Evolutionary conservation across 2,329 filamentous ascomycete genomes (phyloP), one percentile per base, ranked within the genome.

Genomic region (Cylindrodendrum hubeiense): DNA sequence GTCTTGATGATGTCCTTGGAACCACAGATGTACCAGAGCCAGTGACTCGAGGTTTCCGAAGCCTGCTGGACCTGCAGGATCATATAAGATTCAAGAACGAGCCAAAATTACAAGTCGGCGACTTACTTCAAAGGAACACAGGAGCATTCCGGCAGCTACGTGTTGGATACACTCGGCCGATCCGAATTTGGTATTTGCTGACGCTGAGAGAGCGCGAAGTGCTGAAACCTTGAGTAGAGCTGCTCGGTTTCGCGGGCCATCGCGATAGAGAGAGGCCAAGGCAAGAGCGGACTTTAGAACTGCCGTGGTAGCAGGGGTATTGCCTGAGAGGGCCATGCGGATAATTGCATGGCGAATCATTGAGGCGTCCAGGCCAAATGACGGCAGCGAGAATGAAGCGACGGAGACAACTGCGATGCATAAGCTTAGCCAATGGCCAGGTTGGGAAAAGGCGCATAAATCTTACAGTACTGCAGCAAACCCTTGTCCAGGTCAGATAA

Each of bases 21-120:
- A 2, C 71, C 71, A 13, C 71, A 71, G 1, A 50, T 50, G 5
- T 69, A 73, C 69, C 69, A 71, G 0, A 71, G n/a, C 71, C 71
- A 73, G 9, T 72, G 66, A 7, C 59, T 70, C 3, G 71, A 63
- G 1, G 56, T 66, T 9, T 58, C 60, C 0, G 71, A 68, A 3
- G 41, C 58, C 4, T 71, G 69, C 3, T 72, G 67, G 2, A 72
- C 51, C 71, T 73, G 9, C 4, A 24, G 21, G 13, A 22, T 33
- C 12, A 22, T 5, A 12, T 52, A n/a, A 52, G 19, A 33, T 22
- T n/a, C 5, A 17, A 33, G n/a, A 50, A 50, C 13, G 13, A 24
- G 12, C n/a, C 6, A 3, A 10, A 2, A 2, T 41, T 2, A 26
- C 7, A 1, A 63, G 28, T 49, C 5, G 15, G 19, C 3, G 6